Conservation (phyloP, 2,329 filamentous ascomycete genomes). For the Fusarium sp. region DNA sequence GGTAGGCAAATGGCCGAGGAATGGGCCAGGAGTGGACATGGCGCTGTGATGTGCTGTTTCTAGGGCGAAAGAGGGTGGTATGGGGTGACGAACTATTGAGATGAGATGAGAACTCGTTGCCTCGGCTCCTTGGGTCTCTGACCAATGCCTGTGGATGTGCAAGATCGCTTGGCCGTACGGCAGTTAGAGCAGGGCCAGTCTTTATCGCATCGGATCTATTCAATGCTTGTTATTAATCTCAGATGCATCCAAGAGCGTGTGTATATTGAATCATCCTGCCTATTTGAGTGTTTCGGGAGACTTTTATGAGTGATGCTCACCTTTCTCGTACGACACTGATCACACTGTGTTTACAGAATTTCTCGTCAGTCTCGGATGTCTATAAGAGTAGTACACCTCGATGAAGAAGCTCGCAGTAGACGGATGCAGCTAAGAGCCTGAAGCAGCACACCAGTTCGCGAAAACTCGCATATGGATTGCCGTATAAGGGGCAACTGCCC, state of each 20-base stretch:
- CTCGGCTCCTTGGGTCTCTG: constrained; percentile 66
- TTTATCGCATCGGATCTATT: constrained; percentile 68
- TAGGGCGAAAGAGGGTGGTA: background rate
- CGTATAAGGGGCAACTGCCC: background rate
- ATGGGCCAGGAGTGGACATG: background rate
- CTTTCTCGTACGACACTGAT: constrained; percentile 57
- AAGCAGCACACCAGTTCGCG: background rate
- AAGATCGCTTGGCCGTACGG: constrained; percentile 62
- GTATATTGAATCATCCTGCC: background rate
- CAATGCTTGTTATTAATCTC: constrained; percentile 33
- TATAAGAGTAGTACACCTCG: background rate
- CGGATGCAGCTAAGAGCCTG: background rate
- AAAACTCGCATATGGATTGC: background rate
- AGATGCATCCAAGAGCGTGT: background rate
- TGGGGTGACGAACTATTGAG: constrained; percentile 64
- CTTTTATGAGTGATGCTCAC: constrained; percentile 44
- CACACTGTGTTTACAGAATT: constrained; percentile 50
- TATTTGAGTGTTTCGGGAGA: constrained; percentile 7
- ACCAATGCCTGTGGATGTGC: constrained; percentile 65
- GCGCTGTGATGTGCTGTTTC: background rate
- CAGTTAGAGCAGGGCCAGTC: constrained; percentile 69
- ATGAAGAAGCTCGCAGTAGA: background rate
- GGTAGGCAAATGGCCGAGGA: background rate
- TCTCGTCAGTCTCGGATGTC: constrained; percentile 5
- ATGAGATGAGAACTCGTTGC: constrained; percentile 68